Conservation (phyloP, 176 grass and related monocot species). For the Triticum monococcum region DNA sequence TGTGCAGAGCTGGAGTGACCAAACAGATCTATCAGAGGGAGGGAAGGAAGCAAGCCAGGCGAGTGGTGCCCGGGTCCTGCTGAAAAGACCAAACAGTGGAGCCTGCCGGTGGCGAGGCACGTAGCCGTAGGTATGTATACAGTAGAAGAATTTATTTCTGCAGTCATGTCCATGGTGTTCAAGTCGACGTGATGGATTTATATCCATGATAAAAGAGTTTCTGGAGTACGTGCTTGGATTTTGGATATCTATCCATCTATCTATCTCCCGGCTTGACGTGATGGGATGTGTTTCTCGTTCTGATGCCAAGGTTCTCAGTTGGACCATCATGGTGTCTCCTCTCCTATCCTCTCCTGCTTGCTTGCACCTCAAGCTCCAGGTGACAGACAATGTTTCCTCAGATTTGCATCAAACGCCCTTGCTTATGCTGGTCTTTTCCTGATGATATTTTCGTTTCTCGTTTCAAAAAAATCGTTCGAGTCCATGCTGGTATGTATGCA, state of each 20-base stretch:
- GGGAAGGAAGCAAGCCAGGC: not conserved
- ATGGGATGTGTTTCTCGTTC: not conserved
- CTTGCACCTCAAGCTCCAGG: not conserved
- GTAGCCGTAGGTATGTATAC: not conserved
- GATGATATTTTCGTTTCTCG: no score
- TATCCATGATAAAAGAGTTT: not conserved
- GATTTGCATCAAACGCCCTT: no score
- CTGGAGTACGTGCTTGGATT: not conserved
- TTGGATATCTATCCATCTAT: not conserved
- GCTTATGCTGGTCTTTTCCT: no score
- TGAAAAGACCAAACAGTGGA: conserved; percentile 21
- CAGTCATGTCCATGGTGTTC: not conserved
- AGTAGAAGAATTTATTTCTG: not conserved
- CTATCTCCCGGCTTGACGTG: not conserved
- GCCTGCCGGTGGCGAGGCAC: not conserved
- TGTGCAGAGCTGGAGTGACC: not conserved
- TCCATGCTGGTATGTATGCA: not conserved
- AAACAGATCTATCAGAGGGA: not conserved
- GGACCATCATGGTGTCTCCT: not conserved
- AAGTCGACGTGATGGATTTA: conserved; percentile 22
- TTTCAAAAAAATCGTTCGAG: no score
- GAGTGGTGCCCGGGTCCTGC: not conserved
- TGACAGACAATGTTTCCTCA: not conserved
- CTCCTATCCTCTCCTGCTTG: not conserved
- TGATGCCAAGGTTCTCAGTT: not conserved